phyloP scores from a whole-genome alignment of 257 asterid species.

The Lantana camara region DNA sequence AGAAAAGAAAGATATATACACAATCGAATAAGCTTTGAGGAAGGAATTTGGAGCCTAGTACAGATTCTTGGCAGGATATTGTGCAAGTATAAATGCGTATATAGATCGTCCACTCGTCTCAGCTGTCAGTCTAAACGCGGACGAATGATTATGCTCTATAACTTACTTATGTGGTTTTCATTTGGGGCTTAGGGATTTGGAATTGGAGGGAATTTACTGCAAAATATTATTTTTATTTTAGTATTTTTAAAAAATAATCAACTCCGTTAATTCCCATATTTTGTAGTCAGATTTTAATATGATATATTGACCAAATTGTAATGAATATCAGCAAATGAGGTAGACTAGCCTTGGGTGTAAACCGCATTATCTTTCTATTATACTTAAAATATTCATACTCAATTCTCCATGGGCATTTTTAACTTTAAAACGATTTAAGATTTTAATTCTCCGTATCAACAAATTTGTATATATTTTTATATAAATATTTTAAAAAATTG shows the following conservation, averaged over 20 bases:
- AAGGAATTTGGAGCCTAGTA: background rate
- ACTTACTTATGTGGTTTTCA: background rate
- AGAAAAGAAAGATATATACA: background rate
- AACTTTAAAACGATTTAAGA: too few relatives aligned
- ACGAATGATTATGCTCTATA: too few relatives aligned
- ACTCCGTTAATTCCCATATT: background rate
- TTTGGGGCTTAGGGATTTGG: conserved; percentile 17
- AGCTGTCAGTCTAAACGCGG: background rate
- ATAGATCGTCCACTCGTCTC: background rate
- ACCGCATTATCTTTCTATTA: too few relatives aligned
- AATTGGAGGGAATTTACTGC: conserved; percentile 22
- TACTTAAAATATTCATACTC: too few relatives aligned
- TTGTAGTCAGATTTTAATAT: too few relatives aligned
- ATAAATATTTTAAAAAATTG: too few relatives aligned
- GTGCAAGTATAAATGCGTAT: background rate
- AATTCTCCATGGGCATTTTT: too few relatives aligned
- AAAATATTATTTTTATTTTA: background rate
- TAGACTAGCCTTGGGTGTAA: too few relatives aligned
- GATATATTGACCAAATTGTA: background rate
- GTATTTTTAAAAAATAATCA: background rate
- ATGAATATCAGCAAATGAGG: too few relatives aligned
- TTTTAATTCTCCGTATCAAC: too few relatives aligned
- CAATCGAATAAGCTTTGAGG: background rate
- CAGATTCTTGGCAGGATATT: background rate
- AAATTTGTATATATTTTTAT: too few relatives aligned